These are phyloP conservation scores for Fusarium virguliforme DNA, from an alignment of 2,329 filamentous ascomycete species.

Conservation along the genomic window DNA sequence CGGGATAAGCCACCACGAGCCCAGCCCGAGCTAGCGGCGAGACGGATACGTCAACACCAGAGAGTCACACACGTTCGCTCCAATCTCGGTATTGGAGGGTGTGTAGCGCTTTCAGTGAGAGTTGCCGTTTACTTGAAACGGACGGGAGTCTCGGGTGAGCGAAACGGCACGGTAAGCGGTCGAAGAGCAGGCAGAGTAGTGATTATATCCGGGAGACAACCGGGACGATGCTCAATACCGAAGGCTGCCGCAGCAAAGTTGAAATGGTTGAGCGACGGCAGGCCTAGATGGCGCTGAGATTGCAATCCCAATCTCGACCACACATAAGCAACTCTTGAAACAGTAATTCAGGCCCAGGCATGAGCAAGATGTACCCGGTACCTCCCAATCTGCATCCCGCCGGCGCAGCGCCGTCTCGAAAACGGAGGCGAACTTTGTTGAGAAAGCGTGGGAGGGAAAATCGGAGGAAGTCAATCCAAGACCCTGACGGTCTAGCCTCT, in stretches of 20 bases:
- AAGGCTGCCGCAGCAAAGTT: background rate
- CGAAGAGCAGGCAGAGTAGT: background rate
- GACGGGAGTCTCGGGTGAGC: slow-evolving; percentile 1
- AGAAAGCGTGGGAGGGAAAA: slow-evolving; percentile 22
- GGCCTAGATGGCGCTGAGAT: slow-evolving; percentile 16
- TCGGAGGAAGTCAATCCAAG: slow-evolving; percentile 18
- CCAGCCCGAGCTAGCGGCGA: slow-evolving; percentile 40
- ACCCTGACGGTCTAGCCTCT: slow-evolving; percentile 34
- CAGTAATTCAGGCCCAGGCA: slow-evolving; percentile 5
- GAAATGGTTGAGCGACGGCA: background rate
- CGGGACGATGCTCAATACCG: background rate
- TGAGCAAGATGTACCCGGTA: slow-evolving; percentile 6
- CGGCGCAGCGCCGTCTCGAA: slow-evolving; percentile 3
- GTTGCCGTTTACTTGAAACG: slow-evolving; percentile 20
- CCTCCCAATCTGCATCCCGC: background rate
- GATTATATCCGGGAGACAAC: background rate
- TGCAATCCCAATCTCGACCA: slow-evolving; percentile 13
- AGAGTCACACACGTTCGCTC: slow-evolving; percentile 28
- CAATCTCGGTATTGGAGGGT: slow-evolving; percentile 38
- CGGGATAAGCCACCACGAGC: slow-evolving; percentile 31
- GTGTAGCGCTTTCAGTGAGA: slow-evolving; percentile 2
- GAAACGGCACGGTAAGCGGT: background rate
- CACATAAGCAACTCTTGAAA: slow-evolving; percentile 6
- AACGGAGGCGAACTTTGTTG: slow-evolving; percentile 40
- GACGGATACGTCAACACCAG: slow-evolving; percentile 27